Conservation (phyloP, 805 yeast genomes). For the Wickerhamiella alocasiicola region DNA sequence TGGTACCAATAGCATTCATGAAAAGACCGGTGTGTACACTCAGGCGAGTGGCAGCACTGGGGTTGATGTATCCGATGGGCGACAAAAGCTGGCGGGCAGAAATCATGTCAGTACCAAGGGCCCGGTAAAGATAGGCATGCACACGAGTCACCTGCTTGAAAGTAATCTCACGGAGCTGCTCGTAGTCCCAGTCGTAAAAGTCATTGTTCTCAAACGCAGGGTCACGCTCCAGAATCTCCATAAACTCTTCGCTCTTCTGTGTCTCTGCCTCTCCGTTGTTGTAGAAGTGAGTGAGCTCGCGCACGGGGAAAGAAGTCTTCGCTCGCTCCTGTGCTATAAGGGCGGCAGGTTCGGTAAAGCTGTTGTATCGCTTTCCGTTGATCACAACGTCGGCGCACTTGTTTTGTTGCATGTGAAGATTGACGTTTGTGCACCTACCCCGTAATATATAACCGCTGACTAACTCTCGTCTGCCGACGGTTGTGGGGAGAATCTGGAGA, state of each 20-base stretch:
- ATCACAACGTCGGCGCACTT: constrained; percentile 9
- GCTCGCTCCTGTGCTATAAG: constrained; percentile 32
- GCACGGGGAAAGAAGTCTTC: constrained; percentile 27
- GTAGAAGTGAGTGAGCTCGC: constrained; percentile 33
- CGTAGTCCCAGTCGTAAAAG: constrained; percentile 35
- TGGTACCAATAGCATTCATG: constrained; percentile 58
- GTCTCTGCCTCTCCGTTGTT: constrained; percentile 34
- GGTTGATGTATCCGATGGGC: constrained; percentile 34
- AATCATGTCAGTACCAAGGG: constrained; percentile 14
- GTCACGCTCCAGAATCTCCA: constrained; percentile 41
- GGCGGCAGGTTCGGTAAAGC: constrained; percentile 28
- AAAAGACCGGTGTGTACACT: constrained; percentile 72
- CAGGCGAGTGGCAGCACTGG: constrained; percentile 57
- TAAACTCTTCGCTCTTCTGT: constrained; percentile 29
- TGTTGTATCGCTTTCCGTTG: constrained; percentile 17
- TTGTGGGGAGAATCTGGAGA: not conserved
- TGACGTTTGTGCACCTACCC: not conserved
- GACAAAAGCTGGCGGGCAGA: constrained; percentile 11
- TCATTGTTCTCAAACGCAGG: constrained; percentile 36
- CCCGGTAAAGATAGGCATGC: constrained; percentile 13
- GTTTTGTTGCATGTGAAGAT: constrained; percentile 8
- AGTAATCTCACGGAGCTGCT: constrained; percentile 29
- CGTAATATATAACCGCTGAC: constrained; percentile 1
- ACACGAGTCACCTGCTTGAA: constrained; percentile 25
- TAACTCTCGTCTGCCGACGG: not conserved